Conservation (phyloP, 805 yeast species). For the Metschnikowia shivogae region DNA sequence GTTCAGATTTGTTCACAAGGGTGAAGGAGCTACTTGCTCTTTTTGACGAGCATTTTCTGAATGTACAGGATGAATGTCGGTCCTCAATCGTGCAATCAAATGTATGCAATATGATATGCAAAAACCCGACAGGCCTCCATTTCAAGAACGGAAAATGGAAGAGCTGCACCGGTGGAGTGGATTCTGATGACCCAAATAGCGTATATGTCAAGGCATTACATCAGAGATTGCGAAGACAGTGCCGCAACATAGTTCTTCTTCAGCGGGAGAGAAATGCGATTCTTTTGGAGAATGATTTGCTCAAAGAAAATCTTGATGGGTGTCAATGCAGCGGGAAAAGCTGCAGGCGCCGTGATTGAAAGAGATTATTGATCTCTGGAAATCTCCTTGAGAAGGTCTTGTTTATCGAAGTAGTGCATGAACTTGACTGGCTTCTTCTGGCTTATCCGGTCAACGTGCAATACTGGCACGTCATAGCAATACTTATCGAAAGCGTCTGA, state of each 20-base stretch:
- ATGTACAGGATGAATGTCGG: not conserved
- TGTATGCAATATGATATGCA: slow-evolving; percentile 4
- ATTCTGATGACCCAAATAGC: slow-evolving; percentile 4
- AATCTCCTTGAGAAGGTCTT: slow-evolving; percentile 33
- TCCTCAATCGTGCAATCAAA: not conserved
- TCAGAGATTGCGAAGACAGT: slow-evolving; percentile 7
- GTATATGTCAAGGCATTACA: not conserved
- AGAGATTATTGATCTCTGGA: not conserved
- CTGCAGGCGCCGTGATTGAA: not conserved
- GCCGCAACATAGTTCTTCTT: slow-evolving; percentile 12
- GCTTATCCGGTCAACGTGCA: slow-evolving; percentile 54
- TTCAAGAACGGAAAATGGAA: slow-evolving; percentile 11
- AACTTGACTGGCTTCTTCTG: slow-evolving; percentile 50
- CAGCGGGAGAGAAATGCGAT: slow-evolving; percentile 15
- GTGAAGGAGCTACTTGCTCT: not conserved
- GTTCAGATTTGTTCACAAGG: not conserved
- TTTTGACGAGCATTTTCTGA: not conserved
- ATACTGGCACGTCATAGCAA: slow-evolving; percentile 75
- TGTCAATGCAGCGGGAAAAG: not conserved
- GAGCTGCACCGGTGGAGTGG: slow-evolving; percentile 2
- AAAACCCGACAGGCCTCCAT: slow-evolving; percentile 1
- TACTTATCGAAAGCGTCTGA: slow-evolving; percentile 66
- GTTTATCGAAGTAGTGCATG: slow-evolving; percentile 63
- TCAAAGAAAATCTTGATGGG: slow-evolving; percentile 1
- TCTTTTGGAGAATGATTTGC: slow-evolving; percentile 2